Evolutionary conservation across 2,329 filamentous ascomycete genomes (phyloP).

Genomic region (Monosporascus sp.): DNA sequence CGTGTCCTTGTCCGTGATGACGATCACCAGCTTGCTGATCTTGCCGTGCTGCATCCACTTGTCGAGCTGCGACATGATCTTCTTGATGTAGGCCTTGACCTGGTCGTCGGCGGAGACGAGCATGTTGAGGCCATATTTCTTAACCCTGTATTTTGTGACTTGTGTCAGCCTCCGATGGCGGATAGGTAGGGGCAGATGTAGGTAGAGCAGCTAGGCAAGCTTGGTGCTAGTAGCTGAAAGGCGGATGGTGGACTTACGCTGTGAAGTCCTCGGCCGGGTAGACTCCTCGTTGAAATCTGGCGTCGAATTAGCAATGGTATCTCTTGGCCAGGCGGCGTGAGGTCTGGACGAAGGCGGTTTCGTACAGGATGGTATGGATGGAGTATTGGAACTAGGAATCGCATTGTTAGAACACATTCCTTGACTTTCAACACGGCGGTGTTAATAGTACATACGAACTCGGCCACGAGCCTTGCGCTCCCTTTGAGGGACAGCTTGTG

Average conservation of each 20-base stretch:
- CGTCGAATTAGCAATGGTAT: neutral
- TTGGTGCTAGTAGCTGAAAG: neutral
- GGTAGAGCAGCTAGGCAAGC: neutral
- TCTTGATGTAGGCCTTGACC: constrained; percentile 98
- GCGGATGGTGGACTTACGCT: constrained; percentile 51
- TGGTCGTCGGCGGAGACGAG: constrained; percentile 95
- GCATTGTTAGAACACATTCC: neutral
- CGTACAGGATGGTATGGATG: constrained; percentile 91
- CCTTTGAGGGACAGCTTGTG: constrained; percentile 92
- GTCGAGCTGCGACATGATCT: constrained; percentile 96
- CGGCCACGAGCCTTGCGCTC: constrained; percentile 79
- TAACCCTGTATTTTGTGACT: constrained; percentile 50
- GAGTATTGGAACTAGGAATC: constrained; percentile 80
- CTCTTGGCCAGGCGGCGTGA: neutral
- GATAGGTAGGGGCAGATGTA: neutral
- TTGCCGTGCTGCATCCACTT: constrained; percentile 97
- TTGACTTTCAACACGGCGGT: neutral
- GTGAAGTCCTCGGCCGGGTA: constrained; percentile 97
- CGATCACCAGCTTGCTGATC: constrained; percentile 93
- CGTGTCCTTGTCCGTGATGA: constrained; percentile 95
- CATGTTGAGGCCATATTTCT: constrained; percentile 99
- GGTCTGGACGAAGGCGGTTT: constrained; percentile 1
- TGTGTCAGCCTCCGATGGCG: neutral
- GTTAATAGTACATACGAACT: constrained; percentile 66
- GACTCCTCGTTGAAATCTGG: constrained; percentile 76